Percentiles rank a stretch among this genome's conserved stretches.
These are phyloP conservation scores for Metrosideros polymorpha DNA, from an alignment of 441 rosid species.

Conservation along the genomic window DNA sequence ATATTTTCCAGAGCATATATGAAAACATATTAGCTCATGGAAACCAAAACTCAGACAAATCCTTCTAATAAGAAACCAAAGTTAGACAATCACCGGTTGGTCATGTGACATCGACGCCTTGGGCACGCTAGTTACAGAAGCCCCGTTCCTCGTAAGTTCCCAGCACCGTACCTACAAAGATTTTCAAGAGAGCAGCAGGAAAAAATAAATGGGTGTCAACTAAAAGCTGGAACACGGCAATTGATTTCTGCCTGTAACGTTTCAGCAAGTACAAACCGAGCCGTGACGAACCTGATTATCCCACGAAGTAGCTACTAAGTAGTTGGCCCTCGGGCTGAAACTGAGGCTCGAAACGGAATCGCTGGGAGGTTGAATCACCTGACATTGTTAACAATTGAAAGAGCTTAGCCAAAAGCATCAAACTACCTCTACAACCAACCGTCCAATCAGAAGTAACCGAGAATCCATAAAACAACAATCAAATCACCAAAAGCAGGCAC, in stretches of 20 bases:
- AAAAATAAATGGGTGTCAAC: not conserved
- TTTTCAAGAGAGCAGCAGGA: not conserved
- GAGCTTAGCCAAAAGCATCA: not conserved
- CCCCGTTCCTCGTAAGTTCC: slow-evolving; percentile 67
- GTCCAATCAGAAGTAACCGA: not conserved
- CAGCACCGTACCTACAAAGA: slow-evolving; percentile 77
- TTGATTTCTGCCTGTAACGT: not conserved
- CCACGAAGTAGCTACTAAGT: slow-evolving; percentile 91
- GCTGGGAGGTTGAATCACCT: slow-evolving; percentile 81
- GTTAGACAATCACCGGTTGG: slow-evolving; percentile 59
- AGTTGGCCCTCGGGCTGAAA: slow-evolving; percentile 89
- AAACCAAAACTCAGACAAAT: not conserved
- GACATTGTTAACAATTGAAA: not conserved
- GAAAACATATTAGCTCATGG: not conserved
- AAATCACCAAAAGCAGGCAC: not conserved
- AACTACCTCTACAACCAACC: not conserved
- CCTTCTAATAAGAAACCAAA: not conserved
- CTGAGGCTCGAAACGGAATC: slow-evolving; percentile 84
- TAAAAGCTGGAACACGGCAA: not conserved
- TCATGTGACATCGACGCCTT: slow-evolving; percentile 86
- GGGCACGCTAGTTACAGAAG: slow-evolving; percentile 46
- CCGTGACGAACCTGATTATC: slow-evolving; percentile 78
- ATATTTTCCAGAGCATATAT: not conserved
- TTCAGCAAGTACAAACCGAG: not conserved
- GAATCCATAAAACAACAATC: not conserved